Base-by-base conservation (phyloP, 768 basidiomycete genomes). In the Gymnopilus dilepis region DNA sequence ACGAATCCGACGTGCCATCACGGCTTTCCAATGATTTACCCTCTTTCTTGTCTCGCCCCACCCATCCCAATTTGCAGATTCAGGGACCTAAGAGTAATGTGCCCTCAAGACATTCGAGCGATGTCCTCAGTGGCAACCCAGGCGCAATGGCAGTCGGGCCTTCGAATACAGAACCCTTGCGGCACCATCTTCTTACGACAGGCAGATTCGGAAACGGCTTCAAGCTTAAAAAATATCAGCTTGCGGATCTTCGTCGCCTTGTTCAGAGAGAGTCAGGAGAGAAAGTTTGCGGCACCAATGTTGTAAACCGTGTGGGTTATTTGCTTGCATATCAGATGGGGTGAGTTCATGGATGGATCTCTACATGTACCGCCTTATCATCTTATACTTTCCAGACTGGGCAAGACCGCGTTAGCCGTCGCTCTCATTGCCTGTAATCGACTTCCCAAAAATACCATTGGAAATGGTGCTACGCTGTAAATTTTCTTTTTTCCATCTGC, bases 261-360 rank as follows among this genome's bases (percentile, higher is more conserved):
- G 9, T 58, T 4, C n/a, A 54, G 6, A 52, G 65, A 41, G 65
- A 66, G 40, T 13, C 17, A 13, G 65, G 65, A 9, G 65, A 66
- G 28, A 42, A 31, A 31, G 65, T 66, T 0, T 66, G 65, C 55
- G 61, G 58, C 4, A 60, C 63, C 2, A 33, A 62, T 11, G 40
- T 48, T 15, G 33, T 52, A 22, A 64, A 67, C 26, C 31, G 58
- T 34, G 50, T 60, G 12, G 66, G 66, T 9, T 58, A 51, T 33
- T n/a, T 65, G 6, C 22, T 67, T 22, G 63, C 57, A 4, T 67
- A 67, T 24, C 51, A 56, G 11, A 62, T 64, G 63, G 66, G 66
- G 66, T 65, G 47, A 22, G 59, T n/a, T n/a, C n/a, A n/a, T n/a
- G n/a, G n/a, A n/a, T n/a, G n/a, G n/a, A n/a, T n/a, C n/a, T n/a